Conservation (phyloP, 2,329 filamentous ascomycete species). For the Colletotrichum karsti region DNA sequence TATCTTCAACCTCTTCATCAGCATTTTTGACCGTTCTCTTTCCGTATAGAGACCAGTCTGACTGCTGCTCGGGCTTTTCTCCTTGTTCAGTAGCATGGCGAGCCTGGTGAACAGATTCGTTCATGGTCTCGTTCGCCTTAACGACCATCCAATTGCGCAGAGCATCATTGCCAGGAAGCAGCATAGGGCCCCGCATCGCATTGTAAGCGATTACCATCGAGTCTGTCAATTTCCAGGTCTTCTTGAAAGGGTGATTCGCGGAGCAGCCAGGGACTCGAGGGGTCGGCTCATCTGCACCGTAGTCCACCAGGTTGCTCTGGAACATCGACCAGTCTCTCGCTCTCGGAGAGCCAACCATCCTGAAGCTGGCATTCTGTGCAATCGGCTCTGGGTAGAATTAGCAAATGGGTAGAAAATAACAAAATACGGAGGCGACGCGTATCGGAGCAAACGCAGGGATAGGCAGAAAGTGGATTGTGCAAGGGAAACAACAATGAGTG, state of each 20-base stretch:
- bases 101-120: not conserved
- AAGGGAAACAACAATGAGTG: not conserved
- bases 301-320: slow-evolving; percentile 22
- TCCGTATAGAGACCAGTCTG: not conserved
- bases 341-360: not conserved
- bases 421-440: not conserved
- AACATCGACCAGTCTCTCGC: slow-evolving; percentile 25
- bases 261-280: slow-evolving; percentile 26
- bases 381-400: not conserved
- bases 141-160: slow-evolving; percentile 37
- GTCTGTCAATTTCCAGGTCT: slow-evolving; percentile 33
- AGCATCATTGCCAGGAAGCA: slow-evolving; percentile 32
- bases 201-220: slow-evolving; percentile 41
- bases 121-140: slow-evolving; percentile 10
- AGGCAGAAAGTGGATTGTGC: not conserved
- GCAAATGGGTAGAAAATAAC: not conserved
- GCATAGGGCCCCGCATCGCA: slow-evolving; percentile 41
- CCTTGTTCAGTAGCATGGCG: not conserved
- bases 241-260: slow-evolving; percentile 21
- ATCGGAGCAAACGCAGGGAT: not conserved
- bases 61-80: not conserved
- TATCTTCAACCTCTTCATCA: not conserved
- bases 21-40: not conserved
- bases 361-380: not conserved
- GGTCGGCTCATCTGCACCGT: not conserved